Evolutionary conservation across 345 rosid species (phyloP), one percentile per base, ranked within the genome.

Genomic region (Boechera stricta): DNA sequence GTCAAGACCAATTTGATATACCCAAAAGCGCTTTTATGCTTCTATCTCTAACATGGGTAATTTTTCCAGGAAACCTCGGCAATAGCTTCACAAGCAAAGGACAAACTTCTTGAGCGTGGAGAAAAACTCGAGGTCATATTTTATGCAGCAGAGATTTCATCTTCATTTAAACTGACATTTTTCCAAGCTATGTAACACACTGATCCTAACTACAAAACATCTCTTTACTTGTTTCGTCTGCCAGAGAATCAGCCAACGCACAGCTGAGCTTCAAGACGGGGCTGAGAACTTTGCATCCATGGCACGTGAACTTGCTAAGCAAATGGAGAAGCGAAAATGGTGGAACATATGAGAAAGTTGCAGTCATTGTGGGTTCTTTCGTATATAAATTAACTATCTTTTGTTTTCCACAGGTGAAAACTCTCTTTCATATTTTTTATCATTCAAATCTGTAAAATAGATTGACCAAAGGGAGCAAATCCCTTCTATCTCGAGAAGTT

Each of bases 281-380:
- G 95, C 98, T 49, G 87, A 92, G 72, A 80, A 85, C 82, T 92
- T 92, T 66, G 92, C 96, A 58, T 84, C 91, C 2, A 73, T 88
- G 86, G 97, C 95, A 41, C 65, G 64, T 8, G 93, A 94, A 76
- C 97, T 94, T 62, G 95, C 87, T 51, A 92, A 82, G 82, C 83
- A 76, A 73, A 94, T 92, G 98, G 97, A 92, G 79, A 87, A 86
- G 71, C 93, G 92, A 4, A 90, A 89, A 84, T 94, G 97, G 98
- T 94, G 97, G 95, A 81, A 87, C 33, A 58, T 89, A 68, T 88
- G 81, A 87, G 67, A 69, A 42, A 65, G 54, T 21, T 28, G 82
- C 79, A 49, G 18, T 68, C 63, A 48, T 48, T 75, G 74, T 60
- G 62, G 47, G 60, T 31, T 69, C 74, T 61, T 76, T 39, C 63